phyloP scores from a whole-genome alignment of 2,329 filamentous ascomycete species.

The Pestalotiopsis sp. region DNA sequence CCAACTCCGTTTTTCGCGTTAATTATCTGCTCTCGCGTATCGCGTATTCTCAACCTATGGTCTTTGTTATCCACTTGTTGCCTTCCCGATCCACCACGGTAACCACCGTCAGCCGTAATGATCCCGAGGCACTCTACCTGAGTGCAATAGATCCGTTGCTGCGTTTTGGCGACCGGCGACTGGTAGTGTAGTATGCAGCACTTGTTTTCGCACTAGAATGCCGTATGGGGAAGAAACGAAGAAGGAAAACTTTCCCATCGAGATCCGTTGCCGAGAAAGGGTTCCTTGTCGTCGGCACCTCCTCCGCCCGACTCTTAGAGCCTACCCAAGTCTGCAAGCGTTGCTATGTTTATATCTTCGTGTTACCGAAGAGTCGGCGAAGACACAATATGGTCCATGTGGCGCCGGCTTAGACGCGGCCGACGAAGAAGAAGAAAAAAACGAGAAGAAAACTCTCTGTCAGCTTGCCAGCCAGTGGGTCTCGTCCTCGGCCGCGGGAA shows the following conservation, averaged over 20 bases:
- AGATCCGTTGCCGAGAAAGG: background rate
- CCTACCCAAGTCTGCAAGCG: background rate
- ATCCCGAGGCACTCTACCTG: conserved; percentile 2
- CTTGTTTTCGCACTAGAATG: background rate
- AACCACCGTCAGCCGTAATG: background rate
- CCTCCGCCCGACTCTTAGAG: background rate
- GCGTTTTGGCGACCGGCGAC: background rate
- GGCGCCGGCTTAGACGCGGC: background rate
- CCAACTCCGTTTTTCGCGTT: background rate
- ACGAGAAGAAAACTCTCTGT: background rate
- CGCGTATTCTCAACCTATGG: background rate
- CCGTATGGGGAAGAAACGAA: background rate
- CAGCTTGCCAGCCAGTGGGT: background rate
- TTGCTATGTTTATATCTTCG: background rate
- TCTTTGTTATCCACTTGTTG: background rate
- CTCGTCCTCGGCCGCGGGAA: background rate
- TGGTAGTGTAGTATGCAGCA: background rate
- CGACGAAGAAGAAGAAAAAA: background rate
- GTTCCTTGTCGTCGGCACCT: background rate
- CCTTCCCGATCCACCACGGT: background rate
- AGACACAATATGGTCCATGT: background rate
- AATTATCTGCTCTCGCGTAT: background rate
- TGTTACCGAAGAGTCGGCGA: background rate
- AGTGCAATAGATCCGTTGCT: background rate
- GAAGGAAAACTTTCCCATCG: background rate